Conservation (phyloP, 306 rosid species). For the Herpetospermum pedunculosum region DNA sequence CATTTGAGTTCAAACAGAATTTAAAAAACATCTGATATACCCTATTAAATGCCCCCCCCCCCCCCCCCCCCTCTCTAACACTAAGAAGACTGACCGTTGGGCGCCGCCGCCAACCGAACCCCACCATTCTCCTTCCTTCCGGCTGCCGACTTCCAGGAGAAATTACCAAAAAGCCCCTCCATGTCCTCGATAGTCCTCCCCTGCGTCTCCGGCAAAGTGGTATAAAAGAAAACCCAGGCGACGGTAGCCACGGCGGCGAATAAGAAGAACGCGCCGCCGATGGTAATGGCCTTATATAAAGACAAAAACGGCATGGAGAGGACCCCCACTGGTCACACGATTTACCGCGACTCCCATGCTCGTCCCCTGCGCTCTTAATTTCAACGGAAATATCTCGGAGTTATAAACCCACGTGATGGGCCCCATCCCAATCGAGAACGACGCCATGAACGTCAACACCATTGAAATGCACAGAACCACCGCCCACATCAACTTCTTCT, state of each 20-base stretch:
- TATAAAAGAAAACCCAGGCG: conserved; percentile 40
- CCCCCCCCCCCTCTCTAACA: neutral
- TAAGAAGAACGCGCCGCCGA: conserved; percentile 52
- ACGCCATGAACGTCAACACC: conserved; percentile 30
- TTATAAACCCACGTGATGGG: conserved; percentile 63
- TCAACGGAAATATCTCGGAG: conserved; percentile 48
- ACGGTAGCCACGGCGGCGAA: conserved; percentile 15
- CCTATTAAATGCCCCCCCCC: too few species aligned
- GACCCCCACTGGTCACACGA: conserved; percentile 40
- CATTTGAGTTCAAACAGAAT: neutral
- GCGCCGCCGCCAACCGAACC: conserved; percentile 17
- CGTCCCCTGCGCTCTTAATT: conserved; percentile 46
- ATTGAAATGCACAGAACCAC: conserved; percentile 30
- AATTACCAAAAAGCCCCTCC: conserved; percentile 46
- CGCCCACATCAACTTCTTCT: conserved; percentile 29
- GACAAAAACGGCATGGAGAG: conserved; percentile 49
- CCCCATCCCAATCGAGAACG: conserved; percentile 56
- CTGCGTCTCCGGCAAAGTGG: conserved; percentile 42
- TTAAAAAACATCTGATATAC: neutral
- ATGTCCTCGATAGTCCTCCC: conserved; percentile 54
- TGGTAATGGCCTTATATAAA: conserved; percentile 24
- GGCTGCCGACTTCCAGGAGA: neutral
- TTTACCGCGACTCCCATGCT: conserved; percentile 42
- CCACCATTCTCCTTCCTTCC: neutral
- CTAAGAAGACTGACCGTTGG: conserved; percentile 11